Evolutionary conservation across 441 rosid genomes (phyloP).

Genomic region (Populus hybrid): DNA sequence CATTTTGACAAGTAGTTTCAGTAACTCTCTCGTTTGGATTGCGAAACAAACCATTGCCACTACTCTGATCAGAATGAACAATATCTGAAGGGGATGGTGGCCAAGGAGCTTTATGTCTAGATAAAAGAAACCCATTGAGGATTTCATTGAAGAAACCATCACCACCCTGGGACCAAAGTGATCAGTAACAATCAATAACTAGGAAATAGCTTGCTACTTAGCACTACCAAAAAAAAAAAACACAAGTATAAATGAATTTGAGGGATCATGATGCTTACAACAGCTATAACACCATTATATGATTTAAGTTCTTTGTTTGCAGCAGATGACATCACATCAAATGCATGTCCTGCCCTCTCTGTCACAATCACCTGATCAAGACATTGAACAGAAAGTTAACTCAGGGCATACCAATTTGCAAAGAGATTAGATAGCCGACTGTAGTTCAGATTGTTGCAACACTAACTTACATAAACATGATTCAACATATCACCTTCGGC

Average conservation of each 20-base stretch:
- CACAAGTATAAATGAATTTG: background rate
- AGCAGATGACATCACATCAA: slow-evolving; percentile 57
- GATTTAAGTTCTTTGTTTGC: slow-evolving; percentile 58
- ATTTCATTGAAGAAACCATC: slow-evolving; percentile 96
- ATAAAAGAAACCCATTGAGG: slow-evolving; percentile 81
- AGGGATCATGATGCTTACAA: slow-evolving; percentile 51
- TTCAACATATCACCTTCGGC: too few relatives aligned
- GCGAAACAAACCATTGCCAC: slow-evolving; percentile 30
- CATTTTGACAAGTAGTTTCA: slow-evolving; percentile 38
- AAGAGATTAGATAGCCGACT: background rate
- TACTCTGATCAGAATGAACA: slow-evolving; percentile 36
- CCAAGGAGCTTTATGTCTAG: slow-evolving; percentile 71
- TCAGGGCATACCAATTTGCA: background rate
- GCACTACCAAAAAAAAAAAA: background rate
- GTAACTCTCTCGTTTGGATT: slow-evolving; percentile 32
- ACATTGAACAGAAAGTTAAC: slow-evolving; percentile 15
- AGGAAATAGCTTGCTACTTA: slow-evolving; percentile 7
- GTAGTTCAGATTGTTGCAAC: background rate
- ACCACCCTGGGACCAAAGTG: slow-evolving; percentile 62
- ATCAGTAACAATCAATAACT: slow-evolving; percentile 11
- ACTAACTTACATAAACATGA: background rate
- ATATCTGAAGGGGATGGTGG: slow-evolving; percentile 79
- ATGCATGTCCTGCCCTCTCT: slow-evolving; percentile 86
- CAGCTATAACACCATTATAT: slow-evolving; percentile 79
- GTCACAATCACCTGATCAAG: slow-evolving; percentile 70